Evolutionary conservation across 768 basidiomycete species (phyloP).

Genomic region (Fomitopsis pulvina): DNA sequence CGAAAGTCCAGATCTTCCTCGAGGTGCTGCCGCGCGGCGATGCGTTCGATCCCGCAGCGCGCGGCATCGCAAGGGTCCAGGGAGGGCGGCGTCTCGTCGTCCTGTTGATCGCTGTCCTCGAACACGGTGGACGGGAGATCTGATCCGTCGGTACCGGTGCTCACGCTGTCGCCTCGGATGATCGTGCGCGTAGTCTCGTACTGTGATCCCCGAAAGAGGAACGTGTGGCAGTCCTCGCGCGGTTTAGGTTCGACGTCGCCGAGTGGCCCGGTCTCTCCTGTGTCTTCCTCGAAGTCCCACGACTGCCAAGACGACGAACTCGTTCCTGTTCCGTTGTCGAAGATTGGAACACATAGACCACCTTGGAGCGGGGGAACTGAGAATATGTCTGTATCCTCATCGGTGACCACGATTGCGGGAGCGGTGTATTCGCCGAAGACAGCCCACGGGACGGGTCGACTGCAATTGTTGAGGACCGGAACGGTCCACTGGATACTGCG

Average conservation of each 20-base stretch:
- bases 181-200: slow-evolving; percentile 8
- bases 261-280: not conserved
- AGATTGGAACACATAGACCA: no score
- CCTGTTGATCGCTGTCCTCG: not conserved
- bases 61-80: not conserved
- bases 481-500: not conserved
- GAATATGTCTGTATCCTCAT: not conserved
- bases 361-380: not conserved
- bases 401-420: not conserved
- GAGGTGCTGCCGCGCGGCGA: slow-evolving; percentile 4
- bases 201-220: slow-evolving; percentile 3
- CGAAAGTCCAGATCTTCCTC: slow-evolving; percentile 10
- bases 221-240: not conserved
- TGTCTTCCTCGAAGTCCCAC: not conserved
- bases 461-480: not conserved
- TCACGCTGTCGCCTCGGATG: slow-evolving; percentile 4
- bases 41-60: not conserved
- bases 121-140: no score
- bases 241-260: not conserved
- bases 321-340: no score
- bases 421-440: not conserved
- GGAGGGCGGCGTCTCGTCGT: slow-evolving; percentile 1
- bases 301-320: not conserved
- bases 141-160: not conserved
- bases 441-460: not conserved